These are phyloP conservation scores for Xylariales sp. DNA, from an alignment of 2,329 filamentous ascomycete species.

Conservation along the genomic window DNA sequence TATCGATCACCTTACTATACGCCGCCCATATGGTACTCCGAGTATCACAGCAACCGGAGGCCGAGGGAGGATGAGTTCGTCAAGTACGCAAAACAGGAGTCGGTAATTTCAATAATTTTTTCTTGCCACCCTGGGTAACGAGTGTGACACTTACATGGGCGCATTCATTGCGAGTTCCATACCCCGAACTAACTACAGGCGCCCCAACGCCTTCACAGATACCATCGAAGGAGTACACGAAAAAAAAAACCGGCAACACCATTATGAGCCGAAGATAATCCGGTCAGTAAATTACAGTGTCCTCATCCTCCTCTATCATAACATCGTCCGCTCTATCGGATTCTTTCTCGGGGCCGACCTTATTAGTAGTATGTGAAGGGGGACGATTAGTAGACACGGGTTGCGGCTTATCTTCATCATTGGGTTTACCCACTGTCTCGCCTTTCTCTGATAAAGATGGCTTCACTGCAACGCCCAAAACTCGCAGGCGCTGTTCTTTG, in stretches of 20 bases:
- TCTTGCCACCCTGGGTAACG: slow-evolving; percentile 11
- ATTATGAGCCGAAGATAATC: slow-evolving; percentile 1
- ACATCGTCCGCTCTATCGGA: slow-evolving; percentile 79
- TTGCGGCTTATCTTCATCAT: slow-evolving; percentile 51
- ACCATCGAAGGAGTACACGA: slow-evolving; percentile 21
- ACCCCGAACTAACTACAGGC: slow-evolving; percentile 20
- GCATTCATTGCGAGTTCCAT: slow-evolving; percentile 13
- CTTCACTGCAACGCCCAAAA: slow-evolving; percentile 50
- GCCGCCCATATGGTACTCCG: background rate
- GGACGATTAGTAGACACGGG: slow-evolving; percentile 54
- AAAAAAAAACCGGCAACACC: slow-evolving; percentile 14
- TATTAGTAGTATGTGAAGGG: slow-evolving; percentile 45
- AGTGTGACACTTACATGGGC: slow-evolving; percentile 25
- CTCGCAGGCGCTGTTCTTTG: slow-evolving; percentile 57
- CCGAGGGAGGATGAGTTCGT: background rate
- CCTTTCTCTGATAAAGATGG: slow-evolving; percentile 49
- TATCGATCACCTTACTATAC: background rate
- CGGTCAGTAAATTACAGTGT: slow-evolving; percentile 85
- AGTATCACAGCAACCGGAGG: slow-evolving; percentile 5
- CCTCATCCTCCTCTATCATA: slow-evolving; percentile 86
- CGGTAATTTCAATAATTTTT: slow-evolving; percentile 19
- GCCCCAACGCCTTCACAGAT: slow-evolving; percentile 22
- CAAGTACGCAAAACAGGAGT: slow-evolving; percentile 13
- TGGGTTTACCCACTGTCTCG: slow-evolving; percentile 59
- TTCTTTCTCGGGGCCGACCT: slow-evolving; percentile 54